These are phyloP conservation scores for Pezicula rhizophila DNA, from an alignment of 2,329 filamentous ascomycete species.

Conservation along the genomic window DNA sequence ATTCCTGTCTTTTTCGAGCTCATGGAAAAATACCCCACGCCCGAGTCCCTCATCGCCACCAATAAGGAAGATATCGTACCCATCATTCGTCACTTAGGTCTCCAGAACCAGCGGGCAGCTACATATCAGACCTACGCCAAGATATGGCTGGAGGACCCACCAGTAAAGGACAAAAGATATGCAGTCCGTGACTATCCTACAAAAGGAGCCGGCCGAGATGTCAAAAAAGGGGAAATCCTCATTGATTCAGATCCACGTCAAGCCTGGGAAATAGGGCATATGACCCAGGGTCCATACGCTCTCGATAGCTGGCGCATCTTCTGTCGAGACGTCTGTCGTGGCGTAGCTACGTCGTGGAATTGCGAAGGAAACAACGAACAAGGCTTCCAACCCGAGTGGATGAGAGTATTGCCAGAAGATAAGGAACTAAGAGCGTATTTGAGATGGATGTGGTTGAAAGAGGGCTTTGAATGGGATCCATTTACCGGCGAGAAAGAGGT, in stretches of 20 bases:
- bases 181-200: slow-evolving; percentile 49
- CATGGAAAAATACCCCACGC: slow-evolving; percentile 62
- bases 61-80: slow-evolving; percentile 48
- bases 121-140: slow-evolving; percentile 66
- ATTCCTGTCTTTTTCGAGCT: slow-evolving; percentile 70
- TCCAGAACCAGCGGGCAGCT: slow-evolving; percentile 60
- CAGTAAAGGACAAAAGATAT: slow-evolving; percentile 50
- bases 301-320: slow-evolving; percentile 93
- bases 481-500: slow-evolving; percentile 57
- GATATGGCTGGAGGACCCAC: slow-evolving; percentile 60
- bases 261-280: slow-evolving; percentile 77
- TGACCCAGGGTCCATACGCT: slow-evolving; percentile 77
- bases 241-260: slow-evolving; percentile 33
- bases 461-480: slow-evolving; percentile 78
- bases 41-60: slow-evolving; percentile 54
- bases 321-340: slow-evolving; percentile 72
- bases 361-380: slow-evolving; percentile 40
- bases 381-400: slow-evolving; percentile 82
- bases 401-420: slow-evolving; percentile 73
- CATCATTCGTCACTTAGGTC: slow-evolving; percentile 65
- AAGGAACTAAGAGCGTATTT: slow-evolving; percentile 86
- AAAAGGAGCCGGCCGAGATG: slow-evolving; percentile 40
- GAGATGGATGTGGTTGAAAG: slow-evolving; percentile 86
- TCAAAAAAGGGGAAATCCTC: slow-evolving; percentile 40
- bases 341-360: slow-evolving; percentile 59